Conservation (phyloP, 495 filamentous ascomycete genomes). For the Glonium stellatum region DNA sequence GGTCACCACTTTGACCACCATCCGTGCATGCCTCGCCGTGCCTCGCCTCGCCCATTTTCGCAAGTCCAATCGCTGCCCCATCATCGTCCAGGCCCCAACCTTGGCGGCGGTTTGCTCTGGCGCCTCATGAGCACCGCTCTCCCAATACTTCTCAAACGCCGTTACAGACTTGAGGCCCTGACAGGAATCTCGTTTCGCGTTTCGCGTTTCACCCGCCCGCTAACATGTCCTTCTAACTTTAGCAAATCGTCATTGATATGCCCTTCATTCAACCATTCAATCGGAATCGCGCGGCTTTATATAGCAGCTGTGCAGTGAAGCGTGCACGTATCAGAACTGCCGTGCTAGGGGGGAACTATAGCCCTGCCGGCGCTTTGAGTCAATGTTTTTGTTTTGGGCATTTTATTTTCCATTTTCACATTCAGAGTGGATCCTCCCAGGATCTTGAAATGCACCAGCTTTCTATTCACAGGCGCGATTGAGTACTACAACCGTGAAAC, state of each 20-base stretch:
- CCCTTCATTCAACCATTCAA: neutral
- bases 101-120: neutral
- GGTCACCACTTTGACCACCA: no score
- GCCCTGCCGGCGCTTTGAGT: neutral
- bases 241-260: neutral
- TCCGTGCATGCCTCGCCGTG: no score
- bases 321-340: neutral
- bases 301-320: neutral
- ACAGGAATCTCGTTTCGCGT: neutral
- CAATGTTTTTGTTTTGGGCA: neutral
- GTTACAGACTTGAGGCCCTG: neutral
- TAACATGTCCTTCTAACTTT: neutral
- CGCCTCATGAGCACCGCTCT: neutral
- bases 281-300: neutral
- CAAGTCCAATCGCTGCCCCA: no score
- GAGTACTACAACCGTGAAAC: conserved; percentile 1
- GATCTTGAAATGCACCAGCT: neutral
- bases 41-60: no score
- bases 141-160: neutral
- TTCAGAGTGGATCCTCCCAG: neutral
- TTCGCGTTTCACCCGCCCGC: neutral
- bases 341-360: neutral
- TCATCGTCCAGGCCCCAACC: neutral
- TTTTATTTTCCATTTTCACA: neutral
- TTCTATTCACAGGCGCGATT: neutral